A percentile compares a stretch with the other conserved stretches of the same genome.
Conservation (phyloP, 345 rosid species). For the Fremontodendron californicum region DNA sequence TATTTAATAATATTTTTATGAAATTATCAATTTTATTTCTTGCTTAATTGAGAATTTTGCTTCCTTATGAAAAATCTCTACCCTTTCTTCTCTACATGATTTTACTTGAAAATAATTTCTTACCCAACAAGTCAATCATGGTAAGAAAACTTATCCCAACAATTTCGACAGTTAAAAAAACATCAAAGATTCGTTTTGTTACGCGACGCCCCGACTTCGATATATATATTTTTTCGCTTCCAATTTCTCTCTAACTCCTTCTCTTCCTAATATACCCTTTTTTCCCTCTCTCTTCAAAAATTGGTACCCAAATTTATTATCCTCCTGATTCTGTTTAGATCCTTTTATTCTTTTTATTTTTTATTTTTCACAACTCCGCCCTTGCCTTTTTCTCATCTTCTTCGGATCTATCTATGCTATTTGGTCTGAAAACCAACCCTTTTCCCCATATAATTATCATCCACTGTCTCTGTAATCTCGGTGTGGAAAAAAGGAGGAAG, state of each 20-base stretch:
- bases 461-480: background rate
- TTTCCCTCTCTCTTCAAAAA: background rate
- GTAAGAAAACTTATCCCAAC: background rate
- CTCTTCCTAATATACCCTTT: background rate
- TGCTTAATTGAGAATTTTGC: background rate
- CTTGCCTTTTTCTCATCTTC: background rate
- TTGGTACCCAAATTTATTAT: slow-evolving; percentile 43
- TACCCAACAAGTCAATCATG: background rate
- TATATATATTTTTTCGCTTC: background rate
- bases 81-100: too few relatives aligned
- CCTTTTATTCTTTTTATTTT: slow-evolving; percentile 42
- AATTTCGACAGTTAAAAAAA: too few relatives aligned
- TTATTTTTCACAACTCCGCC: background rate
- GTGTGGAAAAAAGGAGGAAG: background rate
- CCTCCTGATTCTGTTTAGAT: slow-evolving; percentile 64
- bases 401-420: slow-evolving; percentile 47
- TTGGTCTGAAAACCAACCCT: background rate
- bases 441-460: background rate
- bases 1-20: too few relatives aligned
- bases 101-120: background rate
- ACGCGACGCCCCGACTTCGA: slow-evolving; percentile 84
- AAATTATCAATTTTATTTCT: too few relatives aligned
- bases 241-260: background rate
- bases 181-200: slow-evolving; percentile 52
- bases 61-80: background rate